A percentile compares a stretch with the other conserved stretches of the same genome.
These are phyloP conservation scores for Coemansia sp. DNA, from an alignment of 192 early-diverging fungal genomes.

Conservation along the genomic window DNA sequence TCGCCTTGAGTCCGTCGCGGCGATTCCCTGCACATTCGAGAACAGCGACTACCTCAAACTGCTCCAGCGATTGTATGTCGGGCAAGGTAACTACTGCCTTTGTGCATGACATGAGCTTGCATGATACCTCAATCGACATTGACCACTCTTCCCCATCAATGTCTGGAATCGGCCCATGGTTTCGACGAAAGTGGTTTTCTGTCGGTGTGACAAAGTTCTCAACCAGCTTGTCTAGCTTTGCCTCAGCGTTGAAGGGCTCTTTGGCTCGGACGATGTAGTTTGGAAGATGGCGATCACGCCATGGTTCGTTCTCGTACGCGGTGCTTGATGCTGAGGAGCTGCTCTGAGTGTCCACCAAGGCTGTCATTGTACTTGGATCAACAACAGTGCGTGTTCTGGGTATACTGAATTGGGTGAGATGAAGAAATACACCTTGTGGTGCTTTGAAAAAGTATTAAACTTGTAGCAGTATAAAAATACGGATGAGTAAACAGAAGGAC, in stretches of 20 bases:
- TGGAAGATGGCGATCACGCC: constrained; percentile 55
- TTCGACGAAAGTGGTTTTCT: constrained; percentile 78
- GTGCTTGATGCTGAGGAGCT: not conserved
- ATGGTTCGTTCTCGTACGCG: constrained; percentile 73
- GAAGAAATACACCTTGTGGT: too few species aligned
- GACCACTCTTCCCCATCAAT: constrained; percentile 61
- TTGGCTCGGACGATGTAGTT: constrained; percentile 67
- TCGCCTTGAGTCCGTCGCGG: constrained; percentile 74
- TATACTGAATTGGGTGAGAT: too few species aligned
- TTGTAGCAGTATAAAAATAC: too few species aligned
- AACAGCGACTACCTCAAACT: constrained; percentile 63
- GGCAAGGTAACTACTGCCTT: constrained; percentile 46
- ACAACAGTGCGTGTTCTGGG: too few species aligned
- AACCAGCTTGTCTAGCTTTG: constrained; percentile 61
- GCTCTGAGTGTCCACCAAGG: not conserved
- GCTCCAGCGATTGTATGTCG: constrained; percentile 60
- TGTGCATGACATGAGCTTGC: constrained; percentile 17
- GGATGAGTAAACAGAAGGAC: too few species aligned
- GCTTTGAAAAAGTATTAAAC: too few species aligned
- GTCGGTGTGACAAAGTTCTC: constrained; percentile 77
- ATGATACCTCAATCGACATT: constrained; percentile 61
- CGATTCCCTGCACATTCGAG: constrained; percentile 89
- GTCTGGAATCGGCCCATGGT: constrained; percentile 87
- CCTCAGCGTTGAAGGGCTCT: constrained; percentile 88
- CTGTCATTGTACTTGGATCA: not conserved